These are phyloP conservation scores for Coffea humblotiana DNA, from an alignment of 305 asterid genomes.

Conservation along the genomic window DNA sequence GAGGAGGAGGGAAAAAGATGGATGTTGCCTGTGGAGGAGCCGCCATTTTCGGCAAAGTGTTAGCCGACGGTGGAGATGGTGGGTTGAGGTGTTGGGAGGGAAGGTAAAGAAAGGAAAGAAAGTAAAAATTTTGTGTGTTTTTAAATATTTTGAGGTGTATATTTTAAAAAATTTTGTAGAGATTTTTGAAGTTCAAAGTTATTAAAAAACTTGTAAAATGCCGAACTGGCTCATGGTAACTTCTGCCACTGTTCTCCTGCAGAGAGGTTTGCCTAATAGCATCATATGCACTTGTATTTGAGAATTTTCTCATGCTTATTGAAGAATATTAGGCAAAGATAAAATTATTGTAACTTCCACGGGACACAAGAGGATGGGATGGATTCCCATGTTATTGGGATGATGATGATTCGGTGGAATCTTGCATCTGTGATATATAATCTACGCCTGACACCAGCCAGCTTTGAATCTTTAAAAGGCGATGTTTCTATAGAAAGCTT, in stretches of 20 bases:
- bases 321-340: neutral
- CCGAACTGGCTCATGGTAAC: neutral
- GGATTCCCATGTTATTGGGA: neutral
- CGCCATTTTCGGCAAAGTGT: too few species aligned
- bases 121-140: too few species aligned
- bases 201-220: too few species aligned
- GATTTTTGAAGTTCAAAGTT: too few species aligned
- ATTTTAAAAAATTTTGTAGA: too few species aligned
- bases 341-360: neutral
- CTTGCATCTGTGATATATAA: neutral
- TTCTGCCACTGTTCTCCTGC: neutral
- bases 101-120: too few species aligned
- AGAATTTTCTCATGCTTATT: neutral
- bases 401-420: neutral
- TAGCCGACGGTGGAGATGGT: too few species aligned
- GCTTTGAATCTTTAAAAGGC: neutral
- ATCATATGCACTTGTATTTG: neutral
- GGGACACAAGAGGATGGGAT: neutral
- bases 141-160: too few species aligned
- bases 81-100: too few species aligned
- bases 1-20: too few species aligned
- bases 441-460: neutral
- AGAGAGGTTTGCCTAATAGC: neutral
- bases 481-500: neutral
- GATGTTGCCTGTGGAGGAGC: too few species aligned